These are phyloP conservation scores for Amanita rimosa DNA, from an alignment of 768 basidiomycete genomes.

Conservation along the genomic window DNA sequence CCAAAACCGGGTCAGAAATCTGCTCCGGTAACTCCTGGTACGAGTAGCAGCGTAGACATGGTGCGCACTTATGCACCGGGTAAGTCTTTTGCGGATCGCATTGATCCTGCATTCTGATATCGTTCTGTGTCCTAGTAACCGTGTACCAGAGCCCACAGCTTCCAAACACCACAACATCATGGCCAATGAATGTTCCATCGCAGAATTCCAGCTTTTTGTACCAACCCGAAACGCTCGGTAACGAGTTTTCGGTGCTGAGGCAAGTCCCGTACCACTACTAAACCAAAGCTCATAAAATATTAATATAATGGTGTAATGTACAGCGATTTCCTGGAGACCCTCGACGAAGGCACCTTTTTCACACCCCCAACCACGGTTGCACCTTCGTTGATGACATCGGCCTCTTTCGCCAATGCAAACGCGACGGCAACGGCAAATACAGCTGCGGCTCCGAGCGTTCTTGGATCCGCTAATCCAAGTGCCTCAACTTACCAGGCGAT, in stretches of 20 bases:
- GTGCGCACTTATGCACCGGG: constrained; percentile 34
- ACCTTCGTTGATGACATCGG: constrained; percentile 37
- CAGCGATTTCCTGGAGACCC: constrained; percentile 82
- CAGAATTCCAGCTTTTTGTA: constrained; percentile 39
- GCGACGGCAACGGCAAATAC: constrained; percentile 5
- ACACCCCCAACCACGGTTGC: constrained; percentile 42
- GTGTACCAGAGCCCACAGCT: constrained; percentile 23
- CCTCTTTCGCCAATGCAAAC: constrained; percentile 16
- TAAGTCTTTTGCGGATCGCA: constrained; percentile 13
- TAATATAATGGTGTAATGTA: neutral
- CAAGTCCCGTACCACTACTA: constrained; percentile 21
- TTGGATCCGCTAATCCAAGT: constrained; percentile 3
- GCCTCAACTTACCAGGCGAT: constrained; percentile 6
- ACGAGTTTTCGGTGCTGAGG: constrained; percentile 77
- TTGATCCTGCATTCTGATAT: neutral
- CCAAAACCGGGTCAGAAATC: constrained; percentile 40
- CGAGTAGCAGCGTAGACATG: constrained; percentile 16
- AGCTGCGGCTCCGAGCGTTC: neutral
- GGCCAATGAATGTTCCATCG: constrained; percentile 42
- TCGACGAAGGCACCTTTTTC: constrained; percentile 79
- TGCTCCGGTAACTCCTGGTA: constrained; percentile 15
- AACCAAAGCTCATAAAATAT: constrained; percentile 5
- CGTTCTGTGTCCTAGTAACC: constrained; percentile 17
- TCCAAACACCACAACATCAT: constrained; percentile 28
- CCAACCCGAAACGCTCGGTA: constrained; percentile 64